Conservation (phyloP, 768 basidiomycete species). For the Trametes maxima region DNA sequence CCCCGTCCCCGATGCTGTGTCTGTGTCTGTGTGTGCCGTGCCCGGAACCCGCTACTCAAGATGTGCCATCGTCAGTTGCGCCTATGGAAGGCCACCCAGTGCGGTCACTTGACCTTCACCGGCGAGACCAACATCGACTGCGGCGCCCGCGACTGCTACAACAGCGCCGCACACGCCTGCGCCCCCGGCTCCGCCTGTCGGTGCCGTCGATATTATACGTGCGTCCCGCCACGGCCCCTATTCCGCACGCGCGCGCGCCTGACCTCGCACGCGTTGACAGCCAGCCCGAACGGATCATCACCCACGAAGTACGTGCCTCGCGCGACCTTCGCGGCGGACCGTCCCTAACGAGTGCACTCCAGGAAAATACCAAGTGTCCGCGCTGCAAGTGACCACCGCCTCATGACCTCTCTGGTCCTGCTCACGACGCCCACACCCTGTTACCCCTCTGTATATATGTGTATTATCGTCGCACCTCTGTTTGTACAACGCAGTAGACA, state of each 20-base stretch:
- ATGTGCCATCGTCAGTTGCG: conserved; percentile 71
- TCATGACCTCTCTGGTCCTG: not conserved
- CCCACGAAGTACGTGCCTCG: conserved; percentile 42
- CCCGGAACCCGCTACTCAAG: conserved; percentile 21
- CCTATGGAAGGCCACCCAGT: conserved; percentile 51
- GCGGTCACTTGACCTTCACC: conserved; percentile 56
- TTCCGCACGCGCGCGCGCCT: conserved; percentile 4
- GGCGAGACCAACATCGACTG: conserved; percentile 57
- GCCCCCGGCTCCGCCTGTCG: conserved; percentile 38
- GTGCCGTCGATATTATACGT: conserved; percentile 65
- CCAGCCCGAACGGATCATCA: conserved; percentile 56
- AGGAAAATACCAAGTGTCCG: conserved; percentile 16
- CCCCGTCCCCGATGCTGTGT: conserved; percentile 3
- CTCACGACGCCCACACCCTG: not conserved
- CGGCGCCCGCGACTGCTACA: conserved; percentile 41
- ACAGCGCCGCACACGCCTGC: conserved; percentile 53
- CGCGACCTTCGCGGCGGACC: not conserved
- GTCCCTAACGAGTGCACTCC: not conserved
- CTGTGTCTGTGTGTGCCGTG: too few relatives aligned
- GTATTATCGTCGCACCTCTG: conserved; percentile 1
- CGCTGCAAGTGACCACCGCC: conserved; percentile 5
- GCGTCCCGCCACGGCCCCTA: conserved; percentile 21
- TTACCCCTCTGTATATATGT: conserved; percentile 7
- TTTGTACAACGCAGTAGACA: conserved; percentile 16
- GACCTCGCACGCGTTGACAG: conserved; percentile 30